A percentile compares a stretch with the other conserved stretches of the same genome.
phyloP scores from a whole-genome alignment of 1,139 yeast species.

The Candida smagusa region DNA sequence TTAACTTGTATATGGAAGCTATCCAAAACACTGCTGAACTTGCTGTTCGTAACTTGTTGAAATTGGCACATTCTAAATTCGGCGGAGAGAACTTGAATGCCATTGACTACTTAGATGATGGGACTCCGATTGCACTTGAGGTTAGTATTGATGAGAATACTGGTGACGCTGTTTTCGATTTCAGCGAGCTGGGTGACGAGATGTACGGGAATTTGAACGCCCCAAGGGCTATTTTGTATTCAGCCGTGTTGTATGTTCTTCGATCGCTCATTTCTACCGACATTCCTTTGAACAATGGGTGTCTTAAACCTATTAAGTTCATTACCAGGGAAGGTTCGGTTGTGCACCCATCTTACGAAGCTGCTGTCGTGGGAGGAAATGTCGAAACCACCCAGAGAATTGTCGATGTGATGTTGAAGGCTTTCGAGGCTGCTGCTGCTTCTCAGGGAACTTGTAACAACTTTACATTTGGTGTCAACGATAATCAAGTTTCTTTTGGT shows the following conservation, averaged over 20 bases:
- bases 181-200: slow-evolving; percentile 41
- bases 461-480: slow-evolving; percentile 46
- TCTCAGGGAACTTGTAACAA: slow-evolving; percentile 52
- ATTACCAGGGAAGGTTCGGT: slow-evolving; percentile 67
- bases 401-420: slow-evolving; percentile 73
- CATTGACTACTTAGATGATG: slow-evolving; percentile 42
- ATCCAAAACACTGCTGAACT: slow-evolving; percentile 43
- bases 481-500: slow-evolving; percentile 39
- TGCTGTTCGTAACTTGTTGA: slow-evolving; percentile 38
- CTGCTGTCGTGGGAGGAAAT: slow-evolving; percentile 88
- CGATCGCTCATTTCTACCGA: slow-evolving; percentile 73
- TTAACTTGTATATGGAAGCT: slow-evolving; percentile 41
- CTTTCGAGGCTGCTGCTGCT: slow-evolving; percentile 70
- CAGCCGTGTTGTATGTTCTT: slow-evolving; percentile 78
- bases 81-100: slow-evolving; percentile 34
- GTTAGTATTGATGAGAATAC: slow-evolving; percentile 31
- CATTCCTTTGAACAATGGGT: slow-evolving; percentile 84
- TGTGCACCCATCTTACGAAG: slow-evolving; percentile 67
- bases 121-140: slow-evolving; percentile 38
- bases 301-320: slow-evolving; percentile 66
- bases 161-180: slow-evolving; percentile 42
- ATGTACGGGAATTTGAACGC: slow-evolving; percentile 45
- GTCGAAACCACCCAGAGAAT: slow-evolving; percentile 86
- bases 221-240: slow-evolving; percentile 65
- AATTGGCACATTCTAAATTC: slow-evolving; percentile 34